These are phyloP conservation scores for Nigrograna mackinnonii DNA, from an alignment of 2,329 filamentous ascomycete genomes.

Conservation along the genomic window DNA sequence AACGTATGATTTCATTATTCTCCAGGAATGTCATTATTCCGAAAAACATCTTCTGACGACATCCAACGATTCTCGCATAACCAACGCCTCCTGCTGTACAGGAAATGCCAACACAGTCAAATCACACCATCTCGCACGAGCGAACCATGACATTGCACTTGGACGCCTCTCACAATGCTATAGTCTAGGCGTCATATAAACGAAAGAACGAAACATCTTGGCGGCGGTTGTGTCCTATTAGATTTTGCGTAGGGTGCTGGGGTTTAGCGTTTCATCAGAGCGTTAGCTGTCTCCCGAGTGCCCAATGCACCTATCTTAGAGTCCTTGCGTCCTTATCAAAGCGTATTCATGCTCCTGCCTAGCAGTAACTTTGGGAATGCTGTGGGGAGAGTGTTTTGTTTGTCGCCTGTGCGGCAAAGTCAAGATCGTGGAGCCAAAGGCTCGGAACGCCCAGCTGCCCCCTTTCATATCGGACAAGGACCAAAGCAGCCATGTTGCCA, in stretches of 20 bases:
- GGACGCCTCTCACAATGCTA: slow-evolving; percentile 13
- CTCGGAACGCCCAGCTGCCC: slow-evolving; percentile 3
- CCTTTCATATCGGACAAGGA: slow-evolving; percentile 8
- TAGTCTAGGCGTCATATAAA: slow-evolving; percentile 13
- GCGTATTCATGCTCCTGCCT: background rate
- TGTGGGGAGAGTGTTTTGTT: slow-evolving; percentile 1
- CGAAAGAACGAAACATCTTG: slow-evolving; percentile 27
- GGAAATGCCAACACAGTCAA: background rate
- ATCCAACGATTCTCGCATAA: background rate
- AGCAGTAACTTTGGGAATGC: background rate
- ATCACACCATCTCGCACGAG: background rate
- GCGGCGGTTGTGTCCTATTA: slow-evolving; percentile 13
- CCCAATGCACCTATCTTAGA: background rate
- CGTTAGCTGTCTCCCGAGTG: background rate
- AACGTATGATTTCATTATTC: background rate
- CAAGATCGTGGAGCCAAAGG: background rate
- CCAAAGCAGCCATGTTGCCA: slow-evolving; percentile 3
- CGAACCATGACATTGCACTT: slow-evolving; percentile 12
- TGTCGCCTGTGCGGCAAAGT: background rate
- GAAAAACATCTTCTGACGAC: background rate
- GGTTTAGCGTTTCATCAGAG: slow-evolving; percentile 22
- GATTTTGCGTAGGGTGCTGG: slow-evolving; percentile 16
- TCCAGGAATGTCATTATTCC: background rate
- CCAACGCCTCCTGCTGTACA: background rate
- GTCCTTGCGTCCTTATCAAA: background rate